Evolutionary conservation across 257 asterid species (phyloP).

Genomic region (Asclepias syriaca): DNA sequence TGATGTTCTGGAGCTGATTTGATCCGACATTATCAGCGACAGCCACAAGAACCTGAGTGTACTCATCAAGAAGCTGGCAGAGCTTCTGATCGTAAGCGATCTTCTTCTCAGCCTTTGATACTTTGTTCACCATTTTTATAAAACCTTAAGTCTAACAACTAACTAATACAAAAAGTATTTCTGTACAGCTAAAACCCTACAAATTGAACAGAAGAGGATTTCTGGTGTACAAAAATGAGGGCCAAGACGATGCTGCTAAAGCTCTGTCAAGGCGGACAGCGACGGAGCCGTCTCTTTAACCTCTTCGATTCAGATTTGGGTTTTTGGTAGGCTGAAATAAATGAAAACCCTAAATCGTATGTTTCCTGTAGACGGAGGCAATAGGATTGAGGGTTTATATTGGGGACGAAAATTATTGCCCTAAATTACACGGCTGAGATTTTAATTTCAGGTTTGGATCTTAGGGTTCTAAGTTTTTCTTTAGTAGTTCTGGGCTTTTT

Average conservation of each 20-base stretch:
- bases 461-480: background rate
- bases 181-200: constrained; percentile 26
- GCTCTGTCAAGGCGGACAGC: constrained; percentile 82
- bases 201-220: constrained; percentile 38
- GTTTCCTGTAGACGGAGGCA: background rate
- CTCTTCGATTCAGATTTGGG: constrained; percentile 41
- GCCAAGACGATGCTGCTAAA: constrained; percentile 59
- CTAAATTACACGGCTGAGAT: constrained; percentile 39
- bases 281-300: constrained; percentile 71
- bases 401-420: constrained; percentile 6
- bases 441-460: background rate
- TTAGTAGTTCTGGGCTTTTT: background rate
- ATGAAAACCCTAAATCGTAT: constrained; percentile 15
- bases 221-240: constrained; percentile 39
- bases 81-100: constrained; percentile 66
- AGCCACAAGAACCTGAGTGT: constrained; percentile 64
- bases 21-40: constrained; percentile 90
- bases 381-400: constrained; percentile 4
- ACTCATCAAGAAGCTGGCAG: constrained; percentile 73
- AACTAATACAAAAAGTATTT: background rate
- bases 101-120: constrained; percentile 79
- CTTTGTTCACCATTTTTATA: constrained; percentile 51
- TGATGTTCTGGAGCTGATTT: constrained; percentile 71
- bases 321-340: background rate
- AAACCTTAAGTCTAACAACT: constrained; percentile 1